phyloP scores from a whole-genome alignment of 805 yeast species.

The Pichia paraexigua region DNA sequence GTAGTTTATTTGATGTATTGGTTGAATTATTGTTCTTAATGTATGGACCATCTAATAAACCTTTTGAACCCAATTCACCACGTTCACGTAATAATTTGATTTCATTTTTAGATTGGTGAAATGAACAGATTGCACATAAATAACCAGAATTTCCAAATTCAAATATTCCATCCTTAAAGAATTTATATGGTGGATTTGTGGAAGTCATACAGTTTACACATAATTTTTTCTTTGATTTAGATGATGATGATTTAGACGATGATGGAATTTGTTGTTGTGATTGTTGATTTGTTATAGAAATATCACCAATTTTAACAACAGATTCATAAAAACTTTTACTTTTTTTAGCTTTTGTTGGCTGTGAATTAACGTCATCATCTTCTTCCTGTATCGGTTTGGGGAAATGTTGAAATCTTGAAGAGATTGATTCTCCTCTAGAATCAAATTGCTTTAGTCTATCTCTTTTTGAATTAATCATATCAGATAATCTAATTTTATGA shows the following conservation, averaged over 20 bases:
- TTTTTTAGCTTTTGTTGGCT: slow-evolving; percentile 25
- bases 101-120: slow-evolving; percentile 19
- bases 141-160: slow-evolving; percentile 30
- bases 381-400: slow-evolving; percentile 18
- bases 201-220: slow-evolving; percentile 28
- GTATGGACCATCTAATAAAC: slow-evolving; percentile 29
- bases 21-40: slow-evolving; percentile 1
- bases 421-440: slow-evolving; percentile 21
- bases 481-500: slow-evolving; percentile 26
- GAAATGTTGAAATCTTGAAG: slow-evolving; percentile 26
- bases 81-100: slow-evolving; percentile 21
- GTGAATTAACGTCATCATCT: slow-evolving; percentile 11
- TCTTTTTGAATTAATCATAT: slow-evolving; percentile 14
- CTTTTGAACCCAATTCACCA: slow-evolving; percentile 27
- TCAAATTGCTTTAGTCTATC: slow-evolving; percentile 13
- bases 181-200: slow-evolving; percentile 27
- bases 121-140: slow-evolving; percentile 25
- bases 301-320: slow-evolving; percentile 26
- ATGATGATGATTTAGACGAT: slow-evolving; percentile 13
- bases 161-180: slow-evolving; percentile 27
- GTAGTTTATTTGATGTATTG: background rate
- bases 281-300: slow-evolving; percentile 8
- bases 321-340: slow-evolving; percentile 26
- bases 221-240: slow-evolving; percentile 10
- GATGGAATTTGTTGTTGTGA: slow-evolving; percentile 8